Percentiles rank a stretch among this genome's conserved stretches.
These are phyloP conservation scores for Rubia tinctorum DNA, from an alignment of 305 asterid species.

Conservation along the genomic window DNA sequence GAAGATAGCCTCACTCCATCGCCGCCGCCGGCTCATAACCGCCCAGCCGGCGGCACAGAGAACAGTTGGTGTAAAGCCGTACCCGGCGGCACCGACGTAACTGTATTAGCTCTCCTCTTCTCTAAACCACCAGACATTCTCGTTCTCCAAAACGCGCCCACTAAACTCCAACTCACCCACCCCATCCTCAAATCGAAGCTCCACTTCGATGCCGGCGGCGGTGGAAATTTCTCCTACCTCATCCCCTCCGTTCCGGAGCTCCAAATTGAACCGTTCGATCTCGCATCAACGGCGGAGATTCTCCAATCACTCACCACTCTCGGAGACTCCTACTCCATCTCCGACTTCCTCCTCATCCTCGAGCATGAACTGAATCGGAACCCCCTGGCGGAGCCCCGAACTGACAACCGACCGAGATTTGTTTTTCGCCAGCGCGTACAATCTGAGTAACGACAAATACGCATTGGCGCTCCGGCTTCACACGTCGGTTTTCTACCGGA, in stretches of 20 bases:
- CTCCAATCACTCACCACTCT: slow-evolving; percentile 24
- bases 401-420: slow-evolving; percentile 36
- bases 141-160: slow-evolving; percentile 51
- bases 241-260: slow-evolving; percentile 41
- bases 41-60: slow-evolving; percentile 67
- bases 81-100: slow-evolving; percentile 81
- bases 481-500: slow-evolving; percentile 70
- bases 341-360: slow-evolving; percentile 59
- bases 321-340: slow-evolving; percentile 22
- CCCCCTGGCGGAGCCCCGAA: slow-evolving; percentile 45
- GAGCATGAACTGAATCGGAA: slow-evolving; percentile 69
- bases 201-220: slow-evolving; percentile 35
- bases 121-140: slow-evolving; percentile 41
- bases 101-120: slow-evolving; percentile 63
- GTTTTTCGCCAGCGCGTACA: slow-evolving; percentile 60
- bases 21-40: slow-evolving; percentile 27
- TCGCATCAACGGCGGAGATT: slow-evolving; percentile 50
- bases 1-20: slow-evolving; percentile 9
- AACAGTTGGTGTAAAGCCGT: slow-evolving; percentile 94
- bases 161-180: slow-evolving; percentile 52
- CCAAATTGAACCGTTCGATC: slow-evolving; percentile 57
- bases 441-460: slow-evolving; percentile 34
- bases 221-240: slow-evolving; percentile 51
- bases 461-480: slow-evolving; percentile 60
- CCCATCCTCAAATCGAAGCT: slow-evolving; percentile 82